Base-by-base conservation (phyloP, 148 eudicot genomes). In the Bassia scoparia region DNA sequence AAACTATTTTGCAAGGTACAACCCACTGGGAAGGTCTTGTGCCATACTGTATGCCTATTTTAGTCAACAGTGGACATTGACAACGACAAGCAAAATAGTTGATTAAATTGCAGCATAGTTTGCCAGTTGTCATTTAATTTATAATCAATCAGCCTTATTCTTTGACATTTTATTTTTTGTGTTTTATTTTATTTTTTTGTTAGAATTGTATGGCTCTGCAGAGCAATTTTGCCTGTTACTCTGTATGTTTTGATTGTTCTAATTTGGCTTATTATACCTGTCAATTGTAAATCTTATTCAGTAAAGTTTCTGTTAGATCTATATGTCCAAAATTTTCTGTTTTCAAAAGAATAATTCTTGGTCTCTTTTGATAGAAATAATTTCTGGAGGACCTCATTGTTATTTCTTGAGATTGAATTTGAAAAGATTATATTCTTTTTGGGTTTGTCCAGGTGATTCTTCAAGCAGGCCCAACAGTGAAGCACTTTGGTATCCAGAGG, bases 401-500 rank as follows among this genome's bases (percentile, higher is more conserved):
- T 20, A n/a, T 67, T 10, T 29, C 20, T 30, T 59, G 49, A 21
- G 50, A 21, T 46, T 54, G 43, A 31, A 44, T 21, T 55, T 15
- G 37, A 37, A 35, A 61, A 58, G 53, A 58, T 35, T 70, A 33
- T 46, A 70, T 34, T 60, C 61, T 69, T 41, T 60, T 62, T 59
- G 30, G 61, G 52, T 77, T 44, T 67, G 33, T 83, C 63, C 86
- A 94, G 98, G 79, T 88, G 87, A 86, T 86, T 79, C 93, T 88
- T 85, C 97, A 91, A 84, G 85, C 71, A 72, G 84, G 83, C 63
- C 88, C 89, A 31, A 84, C 70, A 70, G 84, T 82, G 71, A 94
- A 91, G 82, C 96, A 85, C 75, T 91, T 91, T 76, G 97, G 97
- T 68, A 94, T 94, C 70, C 96, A 88, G 84, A 89, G 93, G 84